Base-by-base conservation (phyloP, 1,284 basidiomycete genomes). In the Irpex sp. region DNA sequence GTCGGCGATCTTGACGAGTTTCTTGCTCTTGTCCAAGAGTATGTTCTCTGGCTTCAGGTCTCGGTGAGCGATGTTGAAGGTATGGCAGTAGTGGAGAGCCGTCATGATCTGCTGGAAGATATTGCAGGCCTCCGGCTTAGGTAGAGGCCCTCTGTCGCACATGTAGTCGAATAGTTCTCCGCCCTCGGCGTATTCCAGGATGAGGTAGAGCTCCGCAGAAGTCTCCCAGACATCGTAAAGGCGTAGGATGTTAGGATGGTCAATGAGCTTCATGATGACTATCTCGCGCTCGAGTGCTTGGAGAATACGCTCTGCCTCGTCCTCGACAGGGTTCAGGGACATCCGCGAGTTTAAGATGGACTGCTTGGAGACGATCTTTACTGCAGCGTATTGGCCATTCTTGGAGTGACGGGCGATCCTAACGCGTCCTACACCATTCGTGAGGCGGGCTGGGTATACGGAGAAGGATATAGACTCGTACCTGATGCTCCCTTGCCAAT, bases 181-280 rank as follows among this genome's bases (percentile, higher is more conserved):
- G 65, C 97, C 96, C 69, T 96, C 93, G 66, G 98, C 91, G 74
- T 98, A 99, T 78, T 99, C 97, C 74, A 99, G 91, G 71, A 99
- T 91, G 63, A 99, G 89, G 75, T 86, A 97, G 68, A 98, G 86
- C 67, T 96, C 90, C 58, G 87, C 88, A 3, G 90, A 92, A 0
- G 95, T 97, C 79, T 99, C 96, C 92, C 95, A 98, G 64, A 99
- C 97, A 73, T 99, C 97, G 79, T 96, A 97, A 50, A 99, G 84
- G 59, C 89, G 90, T 81, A 94, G 86, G 66, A 99, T 88, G 76
- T 98, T 98, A 1, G 97, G 96, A 74, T 99, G 97, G 70, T 97
- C 93, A 71, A 99, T 93, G 65, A 99, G 89, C 76, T 98, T 98
- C 97, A 99, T 98, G 75, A 99, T 93, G 69, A 98, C 95, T 65